Conservation (phyloP, 331 rosid genomes). For the Dryas integrifolia region DNA sequence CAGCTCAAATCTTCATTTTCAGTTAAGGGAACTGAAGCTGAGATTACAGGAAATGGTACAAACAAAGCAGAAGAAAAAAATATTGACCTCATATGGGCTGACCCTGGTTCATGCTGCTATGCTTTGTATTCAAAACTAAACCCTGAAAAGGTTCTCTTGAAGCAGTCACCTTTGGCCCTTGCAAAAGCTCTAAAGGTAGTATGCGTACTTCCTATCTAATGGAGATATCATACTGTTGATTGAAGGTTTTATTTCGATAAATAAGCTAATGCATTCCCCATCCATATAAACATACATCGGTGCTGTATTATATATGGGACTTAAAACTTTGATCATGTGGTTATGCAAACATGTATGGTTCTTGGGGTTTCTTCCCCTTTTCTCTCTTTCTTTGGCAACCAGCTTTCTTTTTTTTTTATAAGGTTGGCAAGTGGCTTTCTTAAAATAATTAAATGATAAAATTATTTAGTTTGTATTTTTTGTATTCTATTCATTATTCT, state of each 20-base stretch:
- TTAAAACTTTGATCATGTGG: no score
- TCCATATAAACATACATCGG: no score
- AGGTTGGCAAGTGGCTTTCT: no score
- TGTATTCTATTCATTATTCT: background rate
- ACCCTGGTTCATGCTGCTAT: slow-evolving; percentile 84
- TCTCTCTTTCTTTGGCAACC: no score
- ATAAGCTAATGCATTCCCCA: no score
- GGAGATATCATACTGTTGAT: background rate
- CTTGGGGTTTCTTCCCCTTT: no score
- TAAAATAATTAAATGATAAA: no score
- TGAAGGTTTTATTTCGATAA: no score
- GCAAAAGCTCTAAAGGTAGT: slow-evolving; percentile 92
- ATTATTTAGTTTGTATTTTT: background rate
- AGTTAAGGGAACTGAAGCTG: slow-evolving; percentile 31
- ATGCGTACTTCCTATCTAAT: background rate
- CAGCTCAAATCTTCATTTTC: slow-evolving; percentile 45
- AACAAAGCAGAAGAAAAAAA: slow-evolving; percentile 41
- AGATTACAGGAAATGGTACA: slow-evolving; percentile 37
- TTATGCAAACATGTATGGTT: no score
- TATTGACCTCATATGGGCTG: slow-evolving; percentile 69
- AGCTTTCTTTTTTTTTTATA: no score
- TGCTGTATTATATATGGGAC: no score
- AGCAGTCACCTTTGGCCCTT: slow-evolving; percentile 93
- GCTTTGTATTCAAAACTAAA: slow-evolving; percentile 72
- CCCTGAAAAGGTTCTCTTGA: slow-evolving; percentile 56